Evolutionary conservation across 169 alveolate genomes (phyloP), one percentile per base, ranked within the genome.

Genomic region (Neospora caninum): DNA sequence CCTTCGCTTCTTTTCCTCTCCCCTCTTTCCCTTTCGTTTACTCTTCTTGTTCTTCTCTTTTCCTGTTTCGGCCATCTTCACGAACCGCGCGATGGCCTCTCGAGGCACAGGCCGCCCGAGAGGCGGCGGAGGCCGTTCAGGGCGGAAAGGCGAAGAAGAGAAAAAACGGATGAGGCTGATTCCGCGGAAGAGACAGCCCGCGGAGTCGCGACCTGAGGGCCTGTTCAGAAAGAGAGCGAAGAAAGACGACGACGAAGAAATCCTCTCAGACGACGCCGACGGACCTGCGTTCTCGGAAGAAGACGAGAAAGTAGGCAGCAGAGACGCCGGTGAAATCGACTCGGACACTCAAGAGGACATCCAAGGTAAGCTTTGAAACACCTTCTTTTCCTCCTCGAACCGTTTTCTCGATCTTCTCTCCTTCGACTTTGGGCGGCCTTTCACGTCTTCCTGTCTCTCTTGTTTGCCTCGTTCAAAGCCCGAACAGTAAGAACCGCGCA

Each of bases 241-340:
- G 73, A 64, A 64, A 64, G n/a, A 64, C 73, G 73, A 64, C 16
- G 73, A 64, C 73, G 73, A 64, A 64, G 73, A 64, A 64, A 64
- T 64, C 73, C 73, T 64, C 31, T 64, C 73, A 64, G 73, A 64
- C 73, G 73, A 64, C 73, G 73, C 73, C 25, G 73, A 64, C 31
- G 73, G 73, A 9, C 73, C n/a, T 27, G 4, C 73, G n/a, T 27
- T 64, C 73, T 64, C 73, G 7, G 73, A 22, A 22, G 73, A 22
- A 22, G 73, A 64, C 73, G 73, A 27, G 20, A 29, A 64, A 27
- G 7, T 27, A 10, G 73, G 31, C 4, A 64, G n/a, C 34, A 29
- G 16, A 9, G 73, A 64, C 73, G 25, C n/a, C 31, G n/a, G 31
- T 29, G 73, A 64, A 9, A 27, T 10, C 73, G 73, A 22, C 31